Evolutionary conservation across 2,329 filamentous ascomycete species (phyloP).

Genomic region (Lithohypha guttulata): DNA sequence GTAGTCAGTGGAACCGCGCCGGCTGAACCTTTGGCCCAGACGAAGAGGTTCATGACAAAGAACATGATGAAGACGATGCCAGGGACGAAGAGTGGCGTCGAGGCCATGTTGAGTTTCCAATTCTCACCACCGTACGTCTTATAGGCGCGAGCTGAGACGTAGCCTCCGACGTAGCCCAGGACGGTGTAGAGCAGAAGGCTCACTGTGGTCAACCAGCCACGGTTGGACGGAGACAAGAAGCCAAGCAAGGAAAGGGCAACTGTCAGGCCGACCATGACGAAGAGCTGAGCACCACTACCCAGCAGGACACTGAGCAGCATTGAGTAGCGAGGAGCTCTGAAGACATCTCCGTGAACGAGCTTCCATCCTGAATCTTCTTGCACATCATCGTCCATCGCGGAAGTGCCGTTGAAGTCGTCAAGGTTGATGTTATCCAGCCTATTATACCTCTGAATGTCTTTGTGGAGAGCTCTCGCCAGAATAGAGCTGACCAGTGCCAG

Average conservation of each 20-base stretch:
- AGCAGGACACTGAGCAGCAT: slow-evolving; percentile 77
- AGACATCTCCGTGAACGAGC: slow-evolving; percentile 92
- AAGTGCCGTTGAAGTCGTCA: slow-evolving; percentile 75
- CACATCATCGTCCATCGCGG: slow-evolving; percentile 71
- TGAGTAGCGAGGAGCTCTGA: slow-evolving; percentile 73
- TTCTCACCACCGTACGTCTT: slow-evolving; percentile 84
- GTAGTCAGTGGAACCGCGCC: slow-evolving; percentile 93
- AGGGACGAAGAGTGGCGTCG: slow-evolving; percentile 78
- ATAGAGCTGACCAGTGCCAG: slow-evolving; percentile 89
- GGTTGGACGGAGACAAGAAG: slow-evolving; percentile 90
- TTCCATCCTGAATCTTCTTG: slow-evolving; percentile 99
- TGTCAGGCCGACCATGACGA: slow-evolving; percentile 93
- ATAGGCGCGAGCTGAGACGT: slow-evolving; percentile 81
- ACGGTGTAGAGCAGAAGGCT: slow-evolving; percentile 89
- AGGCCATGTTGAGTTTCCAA: slow-evolving; percentile 87
- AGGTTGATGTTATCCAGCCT: slow-evolving; percentile 81
- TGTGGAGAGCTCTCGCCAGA: slow-evolving; percentile 73
- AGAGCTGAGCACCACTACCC: slow-evolving; percentile 89
- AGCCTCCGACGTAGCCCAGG: slow-evolving; percentile 85
- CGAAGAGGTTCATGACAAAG: slow-evolving; percentile 90
- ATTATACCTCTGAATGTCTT: slow-evolving; percentile 96
- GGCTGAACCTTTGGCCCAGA: slow-evolving; percentile 86
- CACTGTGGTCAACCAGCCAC: slow-evolving; percentile 83
- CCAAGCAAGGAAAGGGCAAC: slow-evolving; percentile 88
- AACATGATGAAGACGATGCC: slow-evolving; percentile 76